Conservation (phyloP, 345 rosid genomes). For the Brassica cretica region DNA sequence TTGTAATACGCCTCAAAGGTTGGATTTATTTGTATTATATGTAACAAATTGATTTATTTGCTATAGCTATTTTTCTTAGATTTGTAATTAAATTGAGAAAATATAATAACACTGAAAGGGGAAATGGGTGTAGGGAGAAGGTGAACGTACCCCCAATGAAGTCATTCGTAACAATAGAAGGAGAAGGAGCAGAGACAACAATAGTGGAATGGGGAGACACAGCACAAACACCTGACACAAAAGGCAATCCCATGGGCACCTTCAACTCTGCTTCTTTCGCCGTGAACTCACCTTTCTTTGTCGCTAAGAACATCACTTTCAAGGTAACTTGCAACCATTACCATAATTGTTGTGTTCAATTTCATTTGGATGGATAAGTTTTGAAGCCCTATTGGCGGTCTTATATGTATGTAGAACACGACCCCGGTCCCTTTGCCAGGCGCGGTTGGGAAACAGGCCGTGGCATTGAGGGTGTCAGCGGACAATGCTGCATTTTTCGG, state of each 20-base stretch:
- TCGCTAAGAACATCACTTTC: conserved; percentile 93
- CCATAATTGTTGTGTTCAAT: conserved; percentile 1
- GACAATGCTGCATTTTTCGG: conserved; percentile 84
- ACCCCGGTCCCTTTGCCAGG: conserved; percentile 88
- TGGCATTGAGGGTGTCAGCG: conserved; percentile 85
- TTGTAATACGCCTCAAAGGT: background rate
- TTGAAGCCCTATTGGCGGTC: background rate
- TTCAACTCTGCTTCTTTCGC: conserved; percentile 87
- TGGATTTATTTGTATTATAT: background rate
- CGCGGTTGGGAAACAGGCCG: conserved; percentile 87
- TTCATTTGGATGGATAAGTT: background rate
- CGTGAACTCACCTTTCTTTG: conserved; percentile 80
- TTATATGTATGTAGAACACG: conserved; percentile 57
- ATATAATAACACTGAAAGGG: background rate
- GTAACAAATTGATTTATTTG: background rate
- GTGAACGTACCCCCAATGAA: conserved; percentile 76
- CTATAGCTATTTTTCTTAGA: background rate
- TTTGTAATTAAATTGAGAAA: background rate
- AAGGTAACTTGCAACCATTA: conserved; percentile 47
- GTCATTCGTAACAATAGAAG: conserved; percentile 83
- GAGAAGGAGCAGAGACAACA: conserved; percentile 89
- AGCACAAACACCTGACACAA: conserved; percentile 74
- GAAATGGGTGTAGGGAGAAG: conserved; percentile 62
- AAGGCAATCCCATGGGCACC: conserved; percentile 75
- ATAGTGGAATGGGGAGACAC: conserved; percentile 94